These are phyloP conservation scores for Penicillium pulvis DNA, from an alignment of 495 filamentous ascomycete genomes.

Conservation along the genomic window DNA sequence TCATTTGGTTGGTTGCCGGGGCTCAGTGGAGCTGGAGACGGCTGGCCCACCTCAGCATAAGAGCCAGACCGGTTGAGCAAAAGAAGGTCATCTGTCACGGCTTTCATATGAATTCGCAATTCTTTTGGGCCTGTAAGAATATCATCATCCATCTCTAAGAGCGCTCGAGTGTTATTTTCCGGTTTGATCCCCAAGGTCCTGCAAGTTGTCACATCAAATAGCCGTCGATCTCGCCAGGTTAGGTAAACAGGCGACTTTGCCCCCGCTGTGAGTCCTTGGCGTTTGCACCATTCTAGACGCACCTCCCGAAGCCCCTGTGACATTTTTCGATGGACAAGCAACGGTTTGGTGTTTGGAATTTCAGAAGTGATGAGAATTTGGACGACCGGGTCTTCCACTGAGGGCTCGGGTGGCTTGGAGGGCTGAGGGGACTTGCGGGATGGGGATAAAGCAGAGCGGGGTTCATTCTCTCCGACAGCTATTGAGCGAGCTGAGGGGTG, in stretches of 20 bases:
- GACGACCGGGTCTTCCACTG: constrained; percentile 50
- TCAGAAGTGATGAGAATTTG: constrained; percentile 71
- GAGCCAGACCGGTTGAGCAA: constrained; percentile 9
- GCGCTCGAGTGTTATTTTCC: constrained; percentile 24
- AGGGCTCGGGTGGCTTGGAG: background rate
- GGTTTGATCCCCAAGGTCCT: constrained; percentile 61
- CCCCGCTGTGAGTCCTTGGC: constrained; percentile 53
- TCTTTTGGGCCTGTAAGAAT: constrained; percentile 23
- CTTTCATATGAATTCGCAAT: constrained; percentile 64
- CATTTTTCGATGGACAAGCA: constrained; percentile 69
- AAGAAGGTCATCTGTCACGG: constrained; percentile 62
- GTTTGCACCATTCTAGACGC: constrained; percentile 65
- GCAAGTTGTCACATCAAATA: constrained; percentile 75
- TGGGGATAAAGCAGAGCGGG: background rate
- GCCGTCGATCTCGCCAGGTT: constrained; percentile 73
- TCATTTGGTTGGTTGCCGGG: constrained; percentile 18
- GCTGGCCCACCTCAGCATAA: constrained; percentile 2
- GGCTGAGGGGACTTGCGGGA: background rate
- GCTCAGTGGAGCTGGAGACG: background rate
- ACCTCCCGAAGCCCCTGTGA: constrained; percentile 67
- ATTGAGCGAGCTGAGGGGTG: background rate
- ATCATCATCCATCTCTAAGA: constrained; percentile 40
- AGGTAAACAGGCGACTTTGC: constrained; percentile 62
- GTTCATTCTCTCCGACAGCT: background rate
- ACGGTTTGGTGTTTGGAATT: constrained; percentile 60